Conservation (phyloP, 2,329 filamentous ascomycete species). For the Fusarium armeniacum region DNA sequence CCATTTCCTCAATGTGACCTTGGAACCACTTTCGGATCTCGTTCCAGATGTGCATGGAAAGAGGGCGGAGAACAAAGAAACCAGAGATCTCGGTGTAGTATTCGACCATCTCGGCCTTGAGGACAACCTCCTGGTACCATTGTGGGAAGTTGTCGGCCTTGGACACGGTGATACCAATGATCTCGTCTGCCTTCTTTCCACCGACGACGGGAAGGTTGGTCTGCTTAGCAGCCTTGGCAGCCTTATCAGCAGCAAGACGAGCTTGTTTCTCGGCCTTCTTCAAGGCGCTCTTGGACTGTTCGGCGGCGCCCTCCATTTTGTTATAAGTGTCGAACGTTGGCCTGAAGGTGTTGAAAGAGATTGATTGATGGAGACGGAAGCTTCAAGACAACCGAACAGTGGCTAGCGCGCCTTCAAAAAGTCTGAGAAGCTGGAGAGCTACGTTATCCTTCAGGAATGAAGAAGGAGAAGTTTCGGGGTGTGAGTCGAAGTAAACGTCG, state of each 20-base stretch:
- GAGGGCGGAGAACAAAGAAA: slow-evolving; percentile 90
- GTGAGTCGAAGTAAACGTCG: slow-evolving; percentile 49
- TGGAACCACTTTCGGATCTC: slow-evolving; percentile 77
- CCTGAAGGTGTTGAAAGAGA: slow-evolving; percentile 15
- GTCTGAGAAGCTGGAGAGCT: slow-evolving; percentile 33
- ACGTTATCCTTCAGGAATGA: slow-evolving; percentile 32
- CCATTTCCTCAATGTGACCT: slow-evolving; percentile 86
- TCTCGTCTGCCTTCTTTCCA: slow-evolving; percentile 73
- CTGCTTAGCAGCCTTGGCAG: slow-evolving; percentile 72
- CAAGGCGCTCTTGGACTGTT: slow-evolving; percentile 71
- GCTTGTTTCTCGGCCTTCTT: slow-evolving; percentile 77
- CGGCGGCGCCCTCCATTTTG: slow-evolving; percentile 54
- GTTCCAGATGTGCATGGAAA: slow-evolving; percentile 77
- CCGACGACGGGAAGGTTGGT: slow-evolving; percentile 64
- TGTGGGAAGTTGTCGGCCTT: slow-evolving; percentile 90
- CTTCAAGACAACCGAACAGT: slow-evolving; percentile 30
- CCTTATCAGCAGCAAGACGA: slow-evolving; percentile 72
- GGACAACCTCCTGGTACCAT: slow-evolving; percentile 98
- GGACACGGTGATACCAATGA: slow-evolving; percentile 89
- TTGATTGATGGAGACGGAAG: slow-evolving; percentile 4
- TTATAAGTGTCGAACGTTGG: slow-evolving; percentile 32
- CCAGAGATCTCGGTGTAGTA: slow-evolving; percentile 96
- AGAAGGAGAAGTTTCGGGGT: slow-evolving; percentile 40
- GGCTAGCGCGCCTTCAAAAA: slow-evolving; percentile 36
- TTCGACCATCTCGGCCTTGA: slow-evolving; percentile 97